These are phyloP conservation scores for Pythium diclinum DNA, from an alignment of 352 stramenopile species.

Conservation along the genomic window DNA sequence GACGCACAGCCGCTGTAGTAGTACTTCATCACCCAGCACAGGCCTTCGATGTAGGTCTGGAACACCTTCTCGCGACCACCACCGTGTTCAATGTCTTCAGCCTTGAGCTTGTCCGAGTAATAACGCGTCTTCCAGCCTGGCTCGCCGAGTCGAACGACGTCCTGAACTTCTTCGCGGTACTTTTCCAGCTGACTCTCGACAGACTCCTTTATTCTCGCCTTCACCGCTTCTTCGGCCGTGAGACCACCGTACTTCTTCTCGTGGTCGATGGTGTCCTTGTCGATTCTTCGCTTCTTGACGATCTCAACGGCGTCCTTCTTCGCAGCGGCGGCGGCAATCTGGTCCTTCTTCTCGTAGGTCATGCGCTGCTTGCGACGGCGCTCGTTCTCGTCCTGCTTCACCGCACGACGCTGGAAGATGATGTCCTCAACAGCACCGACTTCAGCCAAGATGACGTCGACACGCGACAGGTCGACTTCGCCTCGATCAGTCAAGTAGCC, in stretches of 20 bases:
- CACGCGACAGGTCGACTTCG: slow-evolving; percentile 92
- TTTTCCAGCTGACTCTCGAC: slow-evolving; percentile 77
- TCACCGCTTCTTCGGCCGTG: slow-evolving; percentile 64
- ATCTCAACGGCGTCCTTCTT: slow-evolving; percentile 78
- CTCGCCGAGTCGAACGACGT: slow-evolving; percentile 94
- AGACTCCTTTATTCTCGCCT: slow-evolving; percentile 77
- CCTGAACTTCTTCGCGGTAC: slow-evolving; percentile 84
- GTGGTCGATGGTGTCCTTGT: slow-evolving; percentile 53
- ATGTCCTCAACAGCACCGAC: slow-evolving; percentile 96
- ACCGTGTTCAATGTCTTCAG: slow-evolving; percentile 79
- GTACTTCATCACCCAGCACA: slow-evolving; percentile 99
- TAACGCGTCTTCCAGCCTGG: slow-evolving; percentile 96
- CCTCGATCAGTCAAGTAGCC: slow-evolving; percentile 96
- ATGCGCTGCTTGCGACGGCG: slow-evolving; percentile 61
- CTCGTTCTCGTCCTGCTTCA: slow-evolving; percentile 85
- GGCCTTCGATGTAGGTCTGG: slow-evolving; percentile 96
- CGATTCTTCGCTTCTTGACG: slow-evolving; percentile 71
- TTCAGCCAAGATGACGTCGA: slow-evolving; percentile 96
- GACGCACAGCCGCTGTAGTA: slow-evolving; percentile 98
- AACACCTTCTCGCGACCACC: slow-evolving; percentile 90
- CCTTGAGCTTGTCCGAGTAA: slow-evolving; percentile 86
- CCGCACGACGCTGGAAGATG: slow-evolving; percentile 87
- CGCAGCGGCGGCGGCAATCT: slow-evolving; percentile 51
- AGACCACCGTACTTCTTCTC: slow-evolving; percentile 74
- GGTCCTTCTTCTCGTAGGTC: slow-evolving; percentile 68